Conservation (phyloP, 345 rosid species). For the Arabidopsis suecica region DNA sequence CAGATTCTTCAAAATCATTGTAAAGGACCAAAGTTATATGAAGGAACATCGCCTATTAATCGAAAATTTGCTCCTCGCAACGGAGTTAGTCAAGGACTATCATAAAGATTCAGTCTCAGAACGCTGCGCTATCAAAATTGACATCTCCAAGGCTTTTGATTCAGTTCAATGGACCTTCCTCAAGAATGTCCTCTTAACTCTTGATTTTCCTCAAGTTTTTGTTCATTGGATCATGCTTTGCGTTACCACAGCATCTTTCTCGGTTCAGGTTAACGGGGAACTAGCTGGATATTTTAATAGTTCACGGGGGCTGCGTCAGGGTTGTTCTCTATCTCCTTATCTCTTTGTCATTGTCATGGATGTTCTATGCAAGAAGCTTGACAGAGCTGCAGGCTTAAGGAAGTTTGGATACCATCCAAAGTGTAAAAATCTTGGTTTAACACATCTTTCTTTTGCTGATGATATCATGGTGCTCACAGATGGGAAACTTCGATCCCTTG, state of each 20-base stretch:
- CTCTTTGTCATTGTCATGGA: not conserved
- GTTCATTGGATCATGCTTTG: not conserved
- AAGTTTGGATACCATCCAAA: not conserved
- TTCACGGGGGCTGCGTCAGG: not conserved
- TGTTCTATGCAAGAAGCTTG: not conserved
- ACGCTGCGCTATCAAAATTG: not conserved
- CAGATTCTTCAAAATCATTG: too few species aligned
- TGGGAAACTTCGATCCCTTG: too few species aligned
- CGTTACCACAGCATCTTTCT: not conserved
- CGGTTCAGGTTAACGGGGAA: not conserved
- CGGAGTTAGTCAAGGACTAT: not conserved
- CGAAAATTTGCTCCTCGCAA: not conserved
- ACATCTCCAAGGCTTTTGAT: not conserved
- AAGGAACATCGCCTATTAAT: too few species aligned
- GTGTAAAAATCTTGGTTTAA: not conserved
- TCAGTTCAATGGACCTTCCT: not conserved
- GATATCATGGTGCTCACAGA: too few species aligned
- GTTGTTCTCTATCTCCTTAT: not conserved
- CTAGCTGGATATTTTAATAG: not conserved
- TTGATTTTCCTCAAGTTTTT: too few species aligned
- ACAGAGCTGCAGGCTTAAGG: not conserved
- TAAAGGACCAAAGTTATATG: too few species aligned
- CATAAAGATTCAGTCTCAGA: not conserved
- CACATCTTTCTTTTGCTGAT: too few species aligned
- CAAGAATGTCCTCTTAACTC: fast-evolving